A percentile compares a stretch with the other conserved stretches of the same genome.
phyloP scores from a whole-genome alignment of 371 early-diverging fungal species.

The Sporodiniella umbellata region DNA sequence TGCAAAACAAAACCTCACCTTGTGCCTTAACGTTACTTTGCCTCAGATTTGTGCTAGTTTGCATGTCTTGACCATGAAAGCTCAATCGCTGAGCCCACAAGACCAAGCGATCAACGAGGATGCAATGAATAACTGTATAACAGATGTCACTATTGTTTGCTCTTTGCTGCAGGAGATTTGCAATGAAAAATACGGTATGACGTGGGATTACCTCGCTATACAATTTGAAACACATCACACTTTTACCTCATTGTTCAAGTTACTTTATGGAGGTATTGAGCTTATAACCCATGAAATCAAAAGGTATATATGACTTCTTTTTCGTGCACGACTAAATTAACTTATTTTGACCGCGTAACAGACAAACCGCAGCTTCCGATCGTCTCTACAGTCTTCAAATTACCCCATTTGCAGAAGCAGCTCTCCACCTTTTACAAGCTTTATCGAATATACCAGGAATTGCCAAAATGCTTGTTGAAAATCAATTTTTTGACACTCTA shows the following conservation, averaged over 20 bases:
- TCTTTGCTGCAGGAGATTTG: constrained; percentile 34
- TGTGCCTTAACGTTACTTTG: constrained; percentile 1
- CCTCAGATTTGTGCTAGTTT: constrained; percentile 31
- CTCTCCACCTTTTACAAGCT: constrained; percentile 32
- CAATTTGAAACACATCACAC: constrained; percentile 22
- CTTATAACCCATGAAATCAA: constrained; percentile 32
- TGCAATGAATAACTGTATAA: constrained; percentile 25
- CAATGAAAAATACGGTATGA: constrained; percentile 21
- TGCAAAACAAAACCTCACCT: neutral
- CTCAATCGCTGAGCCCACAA: constrained; percentile 19
- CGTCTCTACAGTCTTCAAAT: constrained; percentile 21
- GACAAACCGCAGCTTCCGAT: constrained; percentile 17
- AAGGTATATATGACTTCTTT: no score
- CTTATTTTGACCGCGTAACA: no score
- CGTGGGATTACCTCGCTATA: constrained; percentile 18
- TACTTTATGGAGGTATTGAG: constrained; percentile 31
- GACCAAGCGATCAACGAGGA: constrained; percentile 7
- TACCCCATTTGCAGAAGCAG: constrained; percentile 42
- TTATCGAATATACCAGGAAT: constrained; percentile 32
- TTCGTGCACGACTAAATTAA: no score
- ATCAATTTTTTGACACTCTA: constrained; percentile 26
- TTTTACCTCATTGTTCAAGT: constrained; percentile 20
- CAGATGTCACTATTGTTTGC: constrained; percentile 32
- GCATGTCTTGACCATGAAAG: constrained; percentile 26
- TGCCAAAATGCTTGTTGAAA: constrained; percentile 22